These are phyloP conservation scores for Suhomyces sp. DNA, from an alignment of 805 yeast species.

Conservation along the genomic window DNA sequence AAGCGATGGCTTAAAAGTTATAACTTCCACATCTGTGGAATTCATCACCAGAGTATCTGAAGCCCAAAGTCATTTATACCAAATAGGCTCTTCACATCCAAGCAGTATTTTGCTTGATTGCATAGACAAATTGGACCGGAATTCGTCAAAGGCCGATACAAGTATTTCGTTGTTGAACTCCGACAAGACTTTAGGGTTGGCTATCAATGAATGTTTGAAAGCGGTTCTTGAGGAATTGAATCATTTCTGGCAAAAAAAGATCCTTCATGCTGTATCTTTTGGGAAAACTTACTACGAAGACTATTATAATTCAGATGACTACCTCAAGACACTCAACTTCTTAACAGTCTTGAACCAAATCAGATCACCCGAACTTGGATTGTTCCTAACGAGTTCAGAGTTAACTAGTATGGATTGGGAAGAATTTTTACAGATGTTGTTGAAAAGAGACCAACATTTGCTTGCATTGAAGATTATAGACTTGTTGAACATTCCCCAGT, in stretches of 20 bases:
- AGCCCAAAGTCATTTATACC: constrained; percentile 59
- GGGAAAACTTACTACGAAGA: constrained; percentile 66
- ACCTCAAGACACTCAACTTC: constrained; percentile 58
- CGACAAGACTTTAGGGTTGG: constrained; percentile 47
- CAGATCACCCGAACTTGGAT: constrained; percentile 60
- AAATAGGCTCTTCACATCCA: constrained; percentile 80
- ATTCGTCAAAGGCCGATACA: constrained; percentile 80
- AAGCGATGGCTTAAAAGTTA: constrained; percentile 66
- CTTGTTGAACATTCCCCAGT: constrained; percentile 42
- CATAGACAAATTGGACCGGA: constrained; percentile 52
- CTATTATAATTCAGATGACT: constrained; percentile 55
- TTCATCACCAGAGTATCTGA: constrained; percentile 62
- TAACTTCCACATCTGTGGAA: constrained; percentile 58
- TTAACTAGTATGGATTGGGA: constrained; percentile 52
- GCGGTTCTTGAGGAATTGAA: constrained; percentile 81
- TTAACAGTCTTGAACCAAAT: constrained; percentile 70
- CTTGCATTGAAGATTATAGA: constrained; percentile 62
- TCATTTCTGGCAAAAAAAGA: constrained; percentile 72
- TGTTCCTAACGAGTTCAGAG: constrained; percentile 63
- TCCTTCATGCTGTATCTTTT: constrained; percentile 78
- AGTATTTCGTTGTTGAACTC: constrained; percentile 54
- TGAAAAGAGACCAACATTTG: constrained; percentile 57
- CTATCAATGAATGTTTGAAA: constrained; percentile 66
- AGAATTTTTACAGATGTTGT: constrained; percentile 51
- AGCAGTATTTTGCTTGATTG: constrained; percentile 83